These are phyloP conservation scores for Daphne laureola DNA, from an alignment of 441 rosid species.

Conservation along the genomic window DNA sequence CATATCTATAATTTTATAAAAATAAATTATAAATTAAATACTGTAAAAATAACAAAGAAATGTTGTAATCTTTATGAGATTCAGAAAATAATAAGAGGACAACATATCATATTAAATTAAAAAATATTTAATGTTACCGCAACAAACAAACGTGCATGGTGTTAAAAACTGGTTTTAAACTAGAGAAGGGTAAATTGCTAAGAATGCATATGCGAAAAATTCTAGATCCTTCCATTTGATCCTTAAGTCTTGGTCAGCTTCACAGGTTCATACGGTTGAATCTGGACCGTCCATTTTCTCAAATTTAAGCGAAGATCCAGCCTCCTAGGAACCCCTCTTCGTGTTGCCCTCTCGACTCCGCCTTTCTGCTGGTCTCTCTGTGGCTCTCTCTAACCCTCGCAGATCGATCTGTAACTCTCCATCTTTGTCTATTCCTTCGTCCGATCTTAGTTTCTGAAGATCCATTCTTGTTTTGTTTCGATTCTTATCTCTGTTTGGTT, in stretches of 20 bases:
- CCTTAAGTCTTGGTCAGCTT: not conserved
- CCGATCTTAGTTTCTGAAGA: not conserved
- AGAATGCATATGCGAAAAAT: not conserved
- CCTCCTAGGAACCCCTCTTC: constrained; percentile 1
- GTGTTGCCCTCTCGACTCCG: constrained; percentile 19
- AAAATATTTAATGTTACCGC: too few relatives aligned
- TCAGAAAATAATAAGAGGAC: too few relatives aligned
- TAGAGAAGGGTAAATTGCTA: not conserved
- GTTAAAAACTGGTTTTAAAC: too few relatives aligned
- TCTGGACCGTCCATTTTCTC: constrained; percentile 28
- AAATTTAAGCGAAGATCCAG: constrained; percentile 9
- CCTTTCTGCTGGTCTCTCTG: not conserved
- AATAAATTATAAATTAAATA: too few relatives aligned
- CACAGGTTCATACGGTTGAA: not conserved
- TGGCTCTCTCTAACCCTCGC: constrained; percentile 17
- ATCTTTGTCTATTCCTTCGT: not conserved
- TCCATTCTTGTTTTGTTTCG: not conserved
- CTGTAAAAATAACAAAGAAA: too few relatives aligned
- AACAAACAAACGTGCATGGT: too few relatives aligned
- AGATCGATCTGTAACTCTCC: constrained; percentile 13
- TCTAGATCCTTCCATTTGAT: constrained; percentile 27
- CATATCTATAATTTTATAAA: too few relatives aligned
- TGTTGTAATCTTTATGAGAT: too few relatives aligned
- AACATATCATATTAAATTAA: too few relatives aligned
- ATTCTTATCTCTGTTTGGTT: not conserved